These are phyloP conservation scores for Entomortierella chlamydospora DNA, from an alignment of 192 early-diverging fungal species.

Conservation along the genomic window DNA sequence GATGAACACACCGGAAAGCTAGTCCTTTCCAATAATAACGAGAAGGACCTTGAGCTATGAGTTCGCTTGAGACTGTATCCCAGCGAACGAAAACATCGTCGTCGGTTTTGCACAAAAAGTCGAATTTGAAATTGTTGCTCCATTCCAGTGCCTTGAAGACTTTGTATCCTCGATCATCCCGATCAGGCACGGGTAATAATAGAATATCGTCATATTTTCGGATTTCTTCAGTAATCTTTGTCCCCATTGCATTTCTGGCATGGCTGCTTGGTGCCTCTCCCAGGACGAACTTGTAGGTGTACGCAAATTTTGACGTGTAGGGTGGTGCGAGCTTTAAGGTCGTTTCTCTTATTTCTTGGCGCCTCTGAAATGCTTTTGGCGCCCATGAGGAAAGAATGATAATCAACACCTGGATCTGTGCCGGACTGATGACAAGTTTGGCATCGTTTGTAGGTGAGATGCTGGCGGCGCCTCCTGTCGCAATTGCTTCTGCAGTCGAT, in stretches of 20 bases:
- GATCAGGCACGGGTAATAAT: slow-evolving; percentile 62
- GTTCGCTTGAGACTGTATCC: slow-evolving; percentile 64
- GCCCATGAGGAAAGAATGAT: slow-evolving; percentile 69
- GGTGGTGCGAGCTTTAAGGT: slow-evolving; percentile 59
- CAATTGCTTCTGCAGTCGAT: slow-evolving; percentile 37
- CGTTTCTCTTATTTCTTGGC: slow-evolving; percentile 61
- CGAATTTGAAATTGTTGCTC: slow-evolving; percentile 64
- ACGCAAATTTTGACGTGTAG: slow-evolving; percentile 52
- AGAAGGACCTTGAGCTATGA: slow-evolving; percentile 57
- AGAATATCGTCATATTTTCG: slow-evolving; percentile 60
- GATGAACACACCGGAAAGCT: slow-evolving; percentile 59
- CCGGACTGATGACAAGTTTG: slow-evolving; percentile 32
- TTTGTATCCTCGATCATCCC: slow-evolving; percentile 62
- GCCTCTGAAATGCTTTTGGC: slow-evolving; percentile 59
- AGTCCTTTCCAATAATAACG: slow-evolving; percentile 67
- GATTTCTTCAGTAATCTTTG: slow-evolving; percentile 58
- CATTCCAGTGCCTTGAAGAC: slow-evolving; percentile 67
- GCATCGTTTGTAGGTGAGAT: slow-evolving; percentile 28
- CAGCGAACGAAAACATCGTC: slow-evolving; percentile 72
- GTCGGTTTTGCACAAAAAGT: slow-evolving; percentile 68
- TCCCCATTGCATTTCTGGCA: slow-evolving; percentile 52
- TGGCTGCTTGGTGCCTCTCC: slow-evolving; percentile 61
- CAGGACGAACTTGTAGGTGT: slow-evolving; percentile 63
- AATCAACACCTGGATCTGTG: slow-evolving; percentile 63
- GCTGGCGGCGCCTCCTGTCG: slow-evolving; percentile 23